A percentile compares a stretch with the other conserved stretches of the same genome.
phyloP scores from a whole-genome alignment of 2,329 filamentous ascomycete genomes.

The Penicillium psychrosexuale region DNA sequence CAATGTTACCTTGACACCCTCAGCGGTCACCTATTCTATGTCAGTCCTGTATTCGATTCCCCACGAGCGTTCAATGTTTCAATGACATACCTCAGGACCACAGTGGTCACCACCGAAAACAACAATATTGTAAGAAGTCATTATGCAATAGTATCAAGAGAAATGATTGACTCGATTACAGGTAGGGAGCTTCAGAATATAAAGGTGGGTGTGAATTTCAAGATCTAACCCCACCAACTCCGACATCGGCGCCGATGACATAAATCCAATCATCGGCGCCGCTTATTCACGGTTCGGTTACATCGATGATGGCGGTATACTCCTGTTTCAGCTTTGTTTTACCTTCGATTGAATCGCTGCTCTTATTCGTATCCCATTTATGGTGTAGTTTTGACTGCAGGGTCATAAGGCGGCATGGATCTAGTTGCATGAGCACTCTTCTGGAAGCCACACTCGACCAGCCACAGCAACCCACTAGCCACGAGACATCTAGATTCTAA shows the following conservation, averaged over 20 bases:
- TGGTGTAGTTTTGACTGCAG: not conserved
- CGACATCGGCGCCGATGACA: conserved; percentile 24
- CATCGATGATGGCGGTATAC: not conserved
- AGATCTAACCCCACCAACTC: conserved; percentile 22
- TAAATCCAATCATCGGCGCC: conserved; percentile 8
- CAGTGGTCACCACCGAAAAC: conserved; percentile 82
- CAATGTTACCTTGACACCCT: conserved; percentile 73
- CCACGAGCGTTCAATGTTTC: not conserved
- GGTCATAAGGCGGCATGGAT: too few relatives aligned
- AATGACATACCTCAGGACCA: conserved; percentile 70
- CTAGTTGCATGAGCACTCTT: too few relatives aligned
- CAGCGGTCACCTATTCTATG: conserved; percentile 65
- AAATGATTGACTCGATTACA: conserved; percentile 16
- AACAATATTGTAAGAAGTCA: conserved; percentile 73
- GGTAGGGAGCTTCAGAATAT: conserved; percentile 14
- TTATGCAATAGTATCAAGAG: conserved; percentile 37
- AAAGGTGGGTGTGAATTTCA: conserved; percentile 24
- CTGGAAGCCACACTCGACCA: too few relatives aligned
- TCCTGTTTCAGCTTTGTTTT: not conserved
- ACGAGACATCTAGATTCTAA: too few relatives aligned
- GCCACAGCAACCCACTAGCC: too few relatives aligned
- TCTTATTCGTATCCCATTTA: not conserved
- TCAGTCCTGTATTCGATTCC: conserved; percentile 2
- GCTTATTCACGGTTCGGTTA: conserved; percentile 10
- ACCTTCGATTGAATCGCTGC: not conserved